These are phyloP conservation scores for Alternaria novae-zelandiae DNA, from an alignment of 2,329 filamentous ascomycete species.

Conservation along the genomic window DNA sequence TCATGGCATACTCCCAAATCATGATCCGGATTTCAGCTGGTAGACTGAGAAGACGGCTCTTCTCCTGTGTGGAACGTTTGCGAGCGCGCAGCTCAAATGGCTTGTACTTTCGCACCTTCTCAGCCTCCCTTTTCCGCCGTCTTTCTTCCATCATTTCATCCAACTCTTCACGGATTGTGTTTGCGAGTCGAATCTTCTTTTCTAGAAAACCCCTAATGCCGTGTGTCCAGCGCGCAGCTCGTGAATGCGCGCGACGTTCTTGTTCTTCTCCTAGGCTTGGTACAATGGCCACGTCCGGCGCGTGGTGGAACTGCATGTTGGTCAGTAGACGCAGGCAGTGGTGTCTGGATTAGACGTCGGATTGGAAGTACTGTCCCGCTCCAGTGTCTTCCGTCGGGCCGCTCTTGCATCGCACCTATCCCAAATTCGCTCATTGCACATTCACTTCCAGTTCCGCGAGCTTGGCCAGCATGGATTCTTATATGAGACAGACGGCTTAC, in stretches of 20 bases:
- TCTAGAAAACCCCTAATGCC: neutral
- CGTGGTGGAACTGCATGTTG: neutral
- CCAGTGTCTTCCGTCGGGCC: neutral
- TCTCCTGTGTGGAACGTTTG: neutral
- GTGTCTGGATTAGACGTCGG: neutral
- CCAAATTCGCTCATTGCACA: neutral
- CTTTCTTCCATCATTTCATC: neutral
- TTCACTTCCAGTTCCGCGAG: neutral
- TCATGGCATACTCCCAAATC: neutral
- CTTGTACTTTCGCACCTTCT: neutral
- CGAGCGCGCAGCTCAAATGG: neutral
- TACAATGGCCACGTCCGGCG: neutral
- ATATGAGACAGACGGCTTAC: neutral
- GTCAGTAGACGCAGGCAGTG: neutral
- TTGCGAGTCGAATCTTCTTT: neutral
- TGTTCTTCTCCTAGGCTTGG: neutral
- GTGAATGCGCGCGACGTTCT: neutral
- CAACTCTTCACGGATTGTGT: neutral
- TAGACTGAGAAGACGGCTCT: neutral
- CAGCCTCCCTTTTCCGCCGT: neutral
- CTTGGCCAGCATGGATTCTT: rapidly evolving
- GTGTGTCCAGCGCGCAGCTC: neutral
- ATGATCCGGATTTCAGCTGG: neutral
- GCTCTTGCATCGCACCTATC: neutral
- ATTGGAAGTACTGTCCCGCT: neutral